phyloP scores from a whole-genome alignment of 1,139 yeast species.

The Magnusiomyces tetraspermus region DNA sequence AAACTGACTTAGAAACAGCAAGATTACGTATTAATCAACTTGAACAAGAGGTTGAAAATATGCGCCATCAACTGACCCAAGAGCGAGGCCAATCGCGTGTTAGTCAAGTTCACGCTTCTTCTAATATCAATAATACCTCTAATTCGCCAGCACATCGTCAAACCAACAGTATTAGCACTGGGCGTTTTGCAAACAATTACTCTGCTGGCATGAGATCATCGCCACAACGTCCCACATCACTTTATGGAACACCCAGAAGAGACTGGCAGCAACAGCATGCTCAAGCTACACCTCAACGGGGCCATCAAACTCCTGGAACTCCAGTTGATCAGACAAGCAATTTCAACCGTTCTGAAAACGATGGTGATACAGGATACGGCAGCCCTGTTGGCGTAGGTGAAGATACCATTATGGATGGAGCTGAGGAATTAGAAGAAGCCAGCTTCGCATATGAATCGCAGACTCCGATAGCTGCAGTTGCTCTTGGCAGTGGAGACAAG shows the following conservation, averaged over 20 bases:
- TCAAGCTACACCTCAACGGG: background rate
- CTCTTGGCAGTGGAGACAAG: background rate
- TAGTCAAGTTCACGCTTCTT: background rate
- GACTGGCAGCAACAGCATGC: background rate
- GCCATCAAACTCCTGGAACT: background rate
- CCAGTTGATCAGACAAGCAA: background rate
- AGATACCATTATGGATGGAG: background rate
- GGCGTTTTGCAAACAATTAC: background rate
- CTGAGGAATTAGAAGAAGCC: background rate
- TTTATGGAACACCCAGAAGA: background rate
- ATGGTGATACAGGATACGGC: background rate
- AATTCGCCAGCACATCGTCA: background rate
- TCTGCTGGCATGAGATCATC: background rate
- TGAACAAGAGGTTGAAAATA: background rate
- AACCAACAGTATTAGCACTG: background rate
- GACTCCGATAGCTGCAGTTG: background rate
- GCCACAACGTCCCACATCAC: background rate
- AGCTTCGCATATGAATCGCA: background rate
- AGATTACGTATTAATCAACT: background rate
- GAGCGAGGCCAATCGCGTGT: background rate
- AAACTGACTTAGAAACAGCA: slow-evolving; percentile 42
- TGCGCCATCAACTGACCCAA: background rate
- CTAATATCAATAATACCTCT: background rate
- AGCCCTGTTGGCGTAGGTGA: background rate
- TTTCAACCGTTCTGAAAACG: background rate